A percentile compares a stretch with the other conserved stretches of the same genome.
Conservation (phyloP, 352 stramenopile genomes). For the Phytophthora fragariaefolia region DNA sequence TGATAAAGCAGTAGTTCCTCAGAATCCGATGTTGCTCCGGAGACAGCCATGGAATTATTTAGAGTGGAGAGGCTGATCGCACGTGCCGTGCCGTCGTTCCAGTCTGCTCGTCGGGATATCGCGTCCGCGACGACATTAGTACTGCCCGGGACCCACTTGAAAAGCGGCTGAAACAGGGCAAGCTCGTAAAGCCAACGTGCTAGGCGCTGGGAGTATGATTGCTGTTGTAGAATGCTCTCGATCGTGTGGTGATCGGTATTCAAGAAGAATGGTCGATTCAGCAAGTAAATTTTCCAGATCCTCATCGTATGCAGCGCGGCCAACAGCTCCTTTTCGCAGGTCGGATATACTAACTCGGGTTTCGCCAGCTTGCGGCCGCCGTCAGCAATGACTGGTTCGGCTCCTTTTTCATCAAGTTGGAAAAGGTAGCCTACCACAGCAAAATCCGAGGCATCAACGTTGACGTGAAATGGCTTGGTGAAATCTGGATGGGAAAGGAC, state of each 20-base stretch:
- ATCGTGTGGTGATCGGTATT: constrained; percentile 14
- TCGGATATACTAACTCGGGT: constrained; percentile 8
- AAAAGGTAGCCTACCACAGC: constrained; percentile 22
- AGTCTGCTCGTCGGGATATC: background rate
- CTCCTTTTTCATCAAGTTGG: background rate
- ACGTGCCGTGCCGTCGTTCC: constrained; percentile 10
- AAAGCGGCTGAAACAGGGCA: constrained; percentile 16
- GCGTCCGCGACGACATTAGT: constrained; percentile 14
- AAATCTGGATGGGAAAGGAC: background rate
- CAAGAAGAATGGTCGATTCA: background rate
- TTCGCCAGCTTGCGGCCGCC: constrained; percentile 15
- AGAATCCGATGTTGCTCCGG: background rate
- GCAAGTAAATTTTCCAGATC: constrained; percentile 15
- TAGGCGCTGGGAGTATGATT: constrained; percentile 1
- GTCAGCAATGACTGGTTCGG: constrained; percentile 10
- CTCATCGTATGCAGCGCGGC: constrained; percentile 11
- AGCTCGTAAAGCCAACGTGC: constrained; percentile 4
- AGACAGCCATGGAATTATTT: background rate
- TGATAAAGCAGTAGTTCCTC: background rate
- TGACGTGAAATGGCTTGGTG: constrained; percentile 10
- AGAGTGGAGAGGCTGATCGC: constrained; percentile 10
- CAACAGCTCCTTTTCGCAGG: constrained; percentile 16
- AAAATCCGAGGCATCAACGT: constrained; percentile 14
- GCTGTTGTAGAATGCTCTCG: constrained; percentile 14
- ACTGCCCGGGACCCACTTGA: constrained; percentile 12